Evolutionary conservation across 2,329 filamentous ascomycete species (phyloP).

Genomic region (Xylaria sp.): DNA sequence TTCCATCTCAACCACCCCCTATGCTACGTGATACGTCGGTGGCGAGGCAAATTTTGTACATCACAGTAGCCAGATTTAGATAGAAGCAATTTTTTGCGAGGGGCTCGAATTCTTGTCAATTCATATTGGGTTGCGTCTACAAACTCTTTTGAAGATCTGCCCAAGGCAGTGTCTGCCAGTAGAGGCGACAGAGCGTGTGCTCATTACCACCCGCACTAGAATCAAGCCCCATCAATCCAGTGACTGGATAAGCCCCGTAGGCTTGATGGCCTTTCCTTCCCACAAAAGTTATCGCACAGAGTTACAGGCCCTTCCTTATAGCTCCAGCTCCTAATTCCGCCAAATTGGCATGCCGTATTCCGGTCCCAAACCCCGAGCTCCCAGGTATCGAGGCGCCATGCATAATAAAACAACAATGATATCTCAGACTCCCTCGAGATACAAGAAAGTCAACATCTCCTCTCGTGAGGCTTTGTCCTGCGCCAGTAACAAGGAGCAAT

Average conservation of each 20-base stretch:
- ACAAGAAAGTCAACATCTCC: constrained; percentile 44
- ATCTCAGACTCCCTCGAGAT: constrained; percentile 47
- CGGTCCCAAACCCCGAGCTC: constrained; percentile 38
- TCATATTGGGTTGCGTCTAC: constrained; percentile 30
- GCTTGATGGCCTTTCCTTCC: constrained; percentile 30
- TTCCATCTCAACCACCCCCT: neutral
- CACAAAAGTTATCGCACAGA: constrained; percentile 23
- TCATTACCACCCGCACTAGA: constrained; percentile 39
- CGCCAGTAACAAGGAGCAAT: constrained; percentile 46
- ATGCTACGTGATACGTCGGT: constrained; percentile 1
- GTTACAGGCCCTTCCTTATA: constrained; percentile 25
- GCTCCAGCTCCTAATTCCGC: constrained; percentile 24
- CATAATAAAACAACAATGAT: constrained; percentile 47
- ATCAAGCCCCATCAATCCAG: constrained; percentile 50
- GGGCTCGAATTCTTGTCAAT: constrained; percentile 39
- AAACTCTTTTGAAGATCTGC: constrained; percentile 27
- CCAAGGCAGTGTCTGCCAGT: constrained; percentile 28
- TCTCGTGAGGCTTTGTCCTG: constrained; percentile 44
- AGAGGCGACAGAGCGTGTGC: constrained; percentile 36
- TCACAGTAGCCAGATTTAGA: constrained; percentile 7
- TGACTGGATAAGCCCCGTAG: constrained; percentile 40
- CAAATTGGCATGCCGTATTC: constrained; percentile 37
- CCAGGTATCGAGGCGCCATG: constrained; percentile 45
- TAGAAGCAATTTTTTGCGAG: constrained; percentile 26
- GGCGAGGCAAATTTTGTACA: neutral